Conservation (phyloP, 225 moss, liverwort and hornwort genomes). For the Sphagnum tenellum region DNA sequence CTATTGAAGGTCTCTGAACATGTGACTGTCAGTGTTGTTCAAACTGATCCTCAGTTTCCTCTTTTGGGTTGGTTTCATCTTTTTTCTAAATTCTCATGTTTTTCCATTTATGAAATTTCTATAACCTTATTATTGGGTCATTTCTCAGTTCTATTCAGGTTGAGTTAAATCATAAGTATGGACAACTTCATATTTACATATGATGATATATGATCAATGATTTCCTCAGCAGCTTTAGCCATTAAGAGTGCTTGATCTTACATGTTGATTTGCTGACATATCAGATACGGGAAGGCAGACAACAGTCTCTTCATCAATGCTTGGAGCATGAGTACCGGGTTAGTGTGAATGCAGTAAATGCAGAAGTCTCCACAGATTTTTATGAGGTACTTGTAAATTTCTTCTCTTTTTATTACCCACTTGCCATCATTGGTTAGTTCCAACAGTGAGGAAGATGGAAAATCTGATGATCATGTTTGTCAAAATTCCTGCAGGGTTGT, state of each 20-base stretch:
- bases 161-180: neutral
- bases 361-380: constrained; percentile 44
- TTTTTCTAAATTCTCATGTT: too few relatives aligned
- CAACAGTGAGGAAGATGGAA: neutral
- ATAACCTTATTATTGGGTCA: too few relatives aligned
- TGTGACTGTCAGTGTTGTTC: too few relatives aligned
- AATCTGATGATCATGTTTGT: neutral
- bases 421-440: neutral
- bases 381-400: constrained; percentile 30
- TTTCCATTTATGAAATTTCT: too few relatives aligned
- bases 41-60: too few relatives aligned
- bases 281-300: constrained; percentile 85
- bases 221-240: too few relatives aligned
- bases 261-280: constrained; percentile 2
- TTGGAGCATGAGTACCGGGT: constrained; percentile 78
- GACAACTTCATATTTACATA: neutral
- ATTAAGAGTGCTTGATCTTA: neutral
- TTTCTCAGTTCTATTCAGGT: neutral
- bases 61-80: too few relatives aligned
- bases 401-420: neutral
- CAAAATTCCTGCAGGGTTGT: constrained; percentile 54
- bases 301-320: constrained; percentile 70
- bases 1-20: too few relatives aligned
- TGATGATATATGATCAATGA: neutral
- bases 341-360: constrained; percentile 49